Percentiles rank a stretch among this genome's conserved stretches.
These are phyloP conservation scores for Grammothele lineata DNA, from an alignment of 768 basidiomycete genomes.

Conservation along the genomic window DNA sequence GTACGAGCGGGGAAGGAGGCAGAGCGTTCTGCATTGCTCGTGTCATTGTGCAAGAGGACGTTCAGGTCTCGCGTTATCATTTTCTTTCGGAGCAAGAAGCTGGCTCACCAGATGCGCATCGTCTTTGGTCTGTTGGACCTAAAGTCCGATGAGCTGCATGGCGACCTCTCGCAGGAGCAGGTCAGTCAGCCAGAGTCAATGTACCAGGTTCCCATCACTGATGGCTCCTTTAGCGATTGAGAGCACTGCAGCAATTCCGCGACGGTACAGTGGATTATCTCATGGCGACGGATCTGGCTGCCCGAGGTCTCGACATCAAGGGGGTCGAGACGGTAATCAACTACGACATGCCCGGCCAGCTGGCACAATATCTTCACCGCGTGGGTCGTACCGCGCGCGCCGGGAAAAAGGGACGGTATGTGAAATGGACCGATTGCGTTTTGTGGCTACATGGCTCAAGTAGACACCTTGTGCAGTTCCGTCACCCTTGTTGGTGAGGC, in stretches of 20 bases:
- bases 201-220: too few species aligned
- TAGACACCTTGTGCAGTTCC: too few species aligned
- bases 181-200: too few species aligned
- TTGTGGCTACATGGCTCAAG: too few species aligned
- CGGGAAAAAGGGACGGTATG: constrained; percentile 85
- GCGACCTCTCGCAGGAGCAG: constrained; percentile 95
- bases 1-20: constrained; percentile 76
- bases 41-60: constrained; percentile 81
- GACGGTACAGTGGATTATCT: constrained; percentile 87
- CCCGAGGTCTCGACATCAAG: constrained; percentile 95
- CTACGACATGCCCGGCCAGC: constrained; percentile 94
- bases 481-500: constrained; percentile 94
- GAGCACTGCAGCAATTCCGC: constrained; percentile 82
- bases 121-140: constrained; percentile 87
- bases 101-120: constrained; percentile 95
- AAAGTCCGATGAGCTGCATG: constrained; percentile 91
- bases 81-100: constrained; percentile 94
- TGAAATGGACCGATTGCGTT: too few species aligned
- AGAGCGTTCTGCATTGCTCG: constrained; percentile 73
- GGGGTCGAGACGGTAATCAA: constrained; percentile 98
- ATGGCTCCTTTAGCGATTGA: constrained; percentile 88
- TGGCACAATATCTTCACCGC: constrained; percentile 93
- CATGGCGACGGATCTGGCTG: constrained; percentile 95
- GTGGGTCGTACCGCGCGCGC: constrained; percentile 97
- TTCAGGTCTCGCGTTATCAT: constrained; percentile 84